Conservation (phyloP, 2,329 filamentous ascomycete species). For the Fusarium equiseti region DNA sequence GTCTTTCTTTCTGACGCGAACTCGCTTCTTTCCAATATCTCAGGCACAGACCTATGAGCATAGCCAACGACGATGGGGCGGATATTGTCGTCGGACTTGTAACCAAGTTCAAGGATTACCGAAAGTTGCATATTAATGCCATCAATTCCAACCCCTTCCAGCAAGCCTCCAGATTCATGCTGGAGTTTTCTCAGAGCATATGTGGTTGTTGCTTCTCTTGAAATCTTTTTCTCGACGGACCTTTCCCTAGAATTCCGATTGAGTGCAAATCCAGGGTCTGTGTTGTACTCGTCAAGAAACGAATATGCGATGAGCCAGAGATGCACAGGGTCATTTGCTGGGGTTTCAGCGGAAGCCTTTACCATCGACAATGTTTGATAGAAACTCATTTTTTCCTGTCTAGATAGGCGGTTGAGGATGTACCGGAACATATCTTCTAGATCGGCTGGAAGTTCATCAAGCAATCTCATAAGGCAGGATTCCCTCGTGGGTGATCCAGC, state of each 20-base stretch:
- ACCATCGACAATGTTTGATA: background rate
- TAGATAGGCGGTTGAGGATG: background rate
- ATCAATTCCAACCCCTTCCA: background rate
- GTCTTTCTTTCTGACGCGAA: accelerated
- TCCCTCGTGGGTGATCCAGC: accelerated
- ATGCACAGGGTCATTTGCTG: accelerated
- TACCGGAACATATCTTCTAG: accelerated
- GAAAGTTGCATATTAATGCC: no score
- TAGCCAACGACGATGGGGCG: accelerated
- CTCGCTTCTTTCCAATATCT: accelerated
- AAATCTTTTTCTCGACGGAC: no score
- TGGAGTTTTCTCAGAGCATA: background rate
- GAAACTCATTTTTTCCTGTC: accelerated
- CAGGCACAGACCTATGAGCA: background rate
- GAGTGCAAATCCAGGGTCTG: accelerated
- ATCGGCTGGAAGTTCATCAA: background rate
- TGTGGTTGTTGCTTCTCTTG: no score
- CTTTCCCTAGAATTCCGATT: no score
- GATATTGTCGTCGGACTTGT: no score
- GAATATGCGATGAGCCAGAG: background rate
- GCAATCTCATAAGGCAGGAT: background rate
- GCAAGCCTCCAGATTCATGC: background rate
- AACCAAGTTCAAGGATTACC: no score
- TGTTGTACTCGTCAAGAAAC: background rate
- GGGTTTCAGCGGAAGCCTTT: accelerated